Evolutionary conservation across 148 eudicot species (phyloP).

Genomic region (Silene uniflora): DNA sequence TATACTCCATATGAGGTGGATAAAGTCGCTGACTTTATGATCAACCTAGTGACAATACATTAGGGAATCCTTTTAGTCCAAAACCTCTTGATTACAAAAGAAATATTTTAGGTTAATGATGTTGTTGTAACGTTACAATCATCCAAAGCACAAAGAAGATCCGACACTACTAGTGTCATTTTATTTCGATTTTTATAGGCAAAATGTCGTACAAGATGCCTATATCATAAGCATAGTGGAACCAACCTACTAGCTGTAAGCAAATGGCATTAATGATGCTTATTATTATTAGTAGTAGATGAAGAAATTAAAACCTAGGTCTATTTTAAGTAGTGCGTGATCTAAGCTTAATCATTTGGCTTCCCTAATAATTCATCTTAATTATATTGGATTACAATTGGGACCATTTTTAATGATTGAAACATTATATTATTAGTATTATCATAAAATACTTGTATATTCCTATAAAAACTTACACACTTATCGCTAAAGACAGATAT

Average conservation of each 20-base stretch:
- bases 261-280: background rate
- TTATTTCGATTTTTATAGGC: background rate
- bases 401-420: conserved; percentile 9
- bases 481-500: too few species aligned
- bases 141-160: background rate
- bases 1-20: too few species aligned
- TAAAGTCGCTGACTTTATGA: too few species aligned
- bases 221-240: background rate
- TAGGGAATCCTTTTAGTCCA: too few species aligned
- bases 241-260: background rate
- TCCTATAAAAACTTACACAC: too few species aligned
- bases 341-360: background rate
- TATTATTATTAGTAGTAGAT: background rate
- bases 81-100: too few species aligned
- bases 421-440: conserved; percentile 1
- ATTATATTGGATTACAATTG: background rate
- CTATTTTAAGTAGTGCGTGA: background rate
- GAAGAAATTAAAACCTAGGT: background rate
- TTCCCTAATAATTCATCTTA: background rate
- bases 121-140: background rate
- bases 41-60: too few species aligned
- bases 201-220: background rate
- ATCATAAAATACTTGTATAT: background rate
- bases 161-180: background rate
- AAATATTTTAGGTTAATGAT: background rate